phyloP scores from a whole-genome alignment of 2,329 filamentous ascomycete species.

The Rhinocladiella mackenziei region DNA sequence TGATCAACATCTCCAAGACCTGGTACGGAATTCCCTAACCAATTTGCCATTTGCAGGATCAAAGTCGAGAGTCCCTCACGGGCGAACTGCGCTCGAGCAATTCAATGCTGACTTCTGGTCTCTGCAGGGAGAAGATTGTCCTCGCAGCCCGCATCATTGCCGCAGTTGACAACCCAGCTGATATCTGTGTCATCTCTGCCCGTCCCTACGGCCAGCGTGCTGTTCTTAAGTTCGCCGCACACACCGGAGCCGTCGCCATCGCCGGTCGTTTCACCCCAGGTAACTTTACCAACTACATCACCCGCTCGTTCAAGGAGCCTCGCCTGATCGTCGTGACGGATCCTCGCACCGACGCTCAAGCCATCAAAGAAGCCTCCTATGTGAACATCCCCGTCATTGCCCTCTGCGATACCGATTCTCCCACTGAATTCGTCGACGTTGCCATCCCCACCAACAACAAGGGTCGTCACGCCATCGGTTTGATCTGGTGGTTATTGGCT shows the following conservation, averaged over 20 bases:
- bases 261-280: conserved; percentile 99
- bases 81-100: not conserved
- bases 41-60: not conserved
- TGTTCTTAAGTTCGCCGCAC: conserved; percentile 98
- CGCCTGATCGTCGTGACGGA: conserved; percentile 99
- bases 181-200: conserved; percentile 98
- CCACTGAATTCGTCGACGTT: conserved; percentile 99
- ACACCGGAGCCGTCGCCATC: conserved; percentile 97
- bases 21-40: conserved; percentile 59
- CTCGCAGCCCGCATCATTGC: conserved; percentile 98
- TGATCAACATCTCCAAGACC: conserved; percentile 99
- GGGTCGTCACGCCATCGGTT: conserved; percentile 97
- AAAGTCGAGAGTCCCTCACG: no score
- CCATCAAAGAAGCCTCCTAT: conserved; percentile 99
- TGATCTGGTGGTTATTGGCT: conserved; percentile 99
- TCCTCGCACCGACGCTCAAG: conserved; percentile 98
- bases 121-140: conserved; percentile 94
- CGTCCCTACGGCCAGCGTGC: conserved; percentile 99
- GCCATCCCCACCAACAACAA: conserved; percentile 99
- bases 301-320: conserved; percentile 99
- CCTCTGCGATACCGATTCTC: conserved; percentile 98
- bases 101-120: conserved; percentile 7
- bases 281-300: conserved; percentile 99
- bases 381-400: conserved; percentile 99
- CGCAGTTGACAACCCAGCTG: conserved; percentile 98